Evolutionary conservation across 805 yeast genomes (phyloP).

Genomic region (Yamadazyma olivae): DNA sequence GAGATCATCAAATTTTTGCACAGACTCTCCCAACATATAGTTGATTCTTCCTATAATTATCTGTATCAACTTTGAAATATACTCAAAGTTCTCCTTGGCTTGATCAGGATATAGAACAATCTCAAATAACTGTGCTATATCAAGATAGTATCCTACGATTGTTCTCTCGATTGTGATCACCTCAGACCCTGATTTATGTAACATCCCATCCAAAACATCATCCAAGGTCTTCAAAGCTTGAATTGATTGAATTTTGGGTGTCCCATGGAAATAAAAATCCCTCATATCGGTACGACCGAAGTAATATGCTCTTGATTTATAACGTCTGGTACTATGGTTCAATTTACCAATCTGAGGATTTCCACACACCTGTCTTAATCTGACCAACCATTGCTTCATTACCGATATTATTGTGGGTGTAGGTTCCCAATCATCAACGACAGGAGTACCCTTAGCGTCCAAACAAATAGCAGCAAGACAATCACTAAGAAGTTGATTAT

Average conservation of each 20-base stretch:
- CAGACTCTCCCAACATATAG: constrained; percentile 14
- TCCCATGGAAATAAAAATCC: constrained; percentile 7
- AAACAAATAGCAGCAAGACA: constrained; percentile 58
- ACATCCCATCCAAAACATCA: constrained; percentile 66
- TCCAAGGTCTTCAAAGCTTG: constrained; percentile 47
- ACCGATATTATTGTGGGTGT: constrained; percentile 34
- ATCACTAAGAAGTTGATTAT: constrained; percentile 58
- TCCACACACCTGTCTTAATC: constrained; percentile 76
- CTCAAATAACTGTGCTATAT: constrained; percentile 70
- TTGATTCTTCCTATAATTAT: constrained; percentile 21
- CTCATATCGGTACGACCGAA: background rate
- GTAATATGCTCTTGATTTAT: constrained; percentile 16
- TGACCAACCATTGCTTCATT: constrained; percentile 69
- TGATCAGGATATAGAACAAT: constrained; percentile 45
- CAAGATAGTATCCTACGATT: constrained; percentile 44
- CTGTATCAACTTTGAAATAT: constrained; percentile 14
- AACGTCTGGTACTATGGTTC: constrained; percentile 20
- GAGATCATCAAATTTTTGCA: constrained; percentile 21
- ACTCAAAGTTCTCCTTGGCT: constrained; percentile 46
- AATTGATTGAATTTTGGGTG: constrained; percentile 15
- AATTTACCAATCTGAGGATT: constrained; percentile 59
- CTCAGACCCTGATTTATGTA: constrained; percentile 50
- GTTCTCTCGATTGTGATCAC: constrained; percentile 48
- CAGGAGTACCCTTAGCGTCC: constrained; percentile 50
- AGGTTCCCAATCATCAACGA: constrained; percentile 47